Evolutionary conservation across 2,329 filamentous ascomycete species (phyloP).

Genomic region (Sphaceloma murrayae): DNA sequence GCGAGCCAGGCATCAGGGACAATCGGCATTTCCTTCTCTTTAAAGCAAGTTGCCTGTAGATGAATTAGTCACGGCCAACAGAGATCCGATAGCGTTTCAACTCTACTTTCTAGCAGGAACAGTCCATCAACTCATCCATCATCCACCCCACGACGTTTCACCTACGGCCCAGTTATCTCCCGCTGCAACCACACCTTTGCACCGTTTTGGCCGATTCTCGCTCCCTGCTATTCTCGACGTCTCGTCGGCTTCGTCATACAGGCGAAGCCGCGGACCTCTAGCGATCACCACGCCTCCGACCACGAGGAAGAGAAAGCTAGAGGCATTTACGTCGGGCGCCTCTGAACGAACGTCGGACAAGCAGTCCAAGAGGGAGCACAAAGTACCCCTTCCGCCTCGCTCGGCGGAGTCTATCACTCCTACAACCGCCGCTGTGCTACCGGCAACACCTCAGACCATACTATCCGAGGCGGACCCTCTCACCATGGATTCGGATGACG

Average conservation of each 20-base stretch:
- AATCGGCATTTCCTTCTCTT: too few relatives aligned
- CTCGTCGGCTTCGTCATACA: constrained; percentile 24
- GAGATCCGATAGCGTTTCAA: constrained; percentile 8
- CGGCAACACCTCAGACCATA: constrained; percentile 42
- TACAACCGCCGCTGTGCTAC: constrained; percentile 32
- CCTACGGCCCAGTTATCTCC: constrained; percentile 12
- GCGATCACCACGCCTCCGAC: constrained; percentile 25
- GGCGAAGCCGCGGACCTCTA: constrained; percentile 22
- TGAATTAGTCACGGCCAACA: constrained; percentile 12
- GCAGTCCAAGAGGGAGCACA: constrained; percentile 18
- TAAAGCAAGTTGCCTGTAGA: neutral
- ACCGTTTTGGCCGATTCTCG: constrained; percentile 12
- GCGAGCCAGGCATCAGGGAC: too few relatives aligned
- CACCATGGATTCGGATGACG: constrained; percentile 91
- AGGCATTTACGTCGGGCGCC: constrained; percentile 17
- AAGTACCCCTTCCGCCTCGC: constrained; percentile 17
- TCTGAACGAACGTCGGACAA: constrained; percentile 20
- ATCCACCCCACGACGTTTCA: constrained; percentile 12
- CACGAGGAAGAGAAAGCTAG: constrained; percentile 30
- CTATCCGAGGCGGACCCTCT: constrained; percentile 30
- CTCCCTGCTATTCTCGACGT: constrained; percentile 4
- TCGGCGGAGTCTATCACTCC: constrained; percentile 24
- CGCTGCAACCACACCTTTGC: constrained; percentile 14
- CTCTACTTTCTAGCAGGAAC: constrained; percentile 1
- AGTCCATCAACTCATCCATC: constrained; percentile 1